phyloP scores from a whole-genome alignment of 768 basidiomycete genomes.

The Calocybe cyanea region DNA sequence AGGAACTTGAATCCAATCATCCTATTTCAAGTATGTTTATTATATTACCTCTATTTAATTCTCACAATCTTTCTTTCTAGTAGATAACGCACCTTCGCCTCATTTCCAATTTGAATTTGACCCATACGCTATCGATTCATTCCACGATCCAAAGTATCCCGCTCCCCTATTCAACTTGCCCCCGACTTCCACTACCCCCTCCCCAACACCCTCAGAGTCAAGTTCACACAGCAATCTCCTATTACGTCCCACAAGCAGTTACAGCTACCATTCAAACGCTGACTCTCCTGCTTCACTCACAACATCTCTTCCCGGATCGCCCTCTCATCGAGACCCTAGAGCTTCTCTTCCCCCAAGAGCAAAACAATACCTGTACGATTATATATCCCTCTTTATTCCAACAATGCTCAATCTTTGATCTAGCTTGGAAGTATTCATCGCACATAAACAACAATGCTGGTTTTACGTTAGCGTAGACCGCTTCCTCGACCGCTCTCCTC shows the following conservation, averaged over 20 bases:
- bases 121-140: background rate
- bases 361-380: constrained; percentile 35
- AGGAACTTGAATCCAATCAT: constrained; percentile 44
- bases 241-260: background rate
- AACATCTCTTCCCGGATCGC: constrained; percentile 12
- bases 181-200: constrained; percentile 10
- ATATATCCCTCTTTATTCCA: background rate
- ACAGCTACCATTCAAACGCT: background rate
- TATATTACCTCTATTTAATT: background rate
- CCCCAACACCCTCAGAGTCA: constrained; percentile 8
- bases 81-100: constrained; percentile 9
- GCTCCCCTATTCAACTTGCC: constrained; percentile 2
- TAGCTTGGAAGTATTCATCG: constrained; percentile 53
- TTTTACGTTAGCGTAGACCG: constrained; percentile 48
- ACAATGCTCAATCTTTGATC: background rate
- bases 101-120: constrained; percentile 6
- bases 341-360: constrained; percentile 28
- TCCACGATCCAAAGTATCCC: background rate
- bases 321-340: constrained; percentile 21
- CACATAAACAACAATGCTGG: constrained; percentile 55
- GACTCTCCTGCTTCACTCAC: constrained; percentile 10
- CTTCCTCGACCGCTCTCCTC: constrained; percentile 29
- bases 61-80: background rate
- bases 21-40: constrained; percentile 2
- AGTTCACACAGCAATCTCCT: constrained; percentile 1